A percentile compares a stretch with the other conserved stretches of the same genome.
These are phyloP conservation scores for Eimeria brunetti DNA, from an alignment of 169 alveolate genomes.

Conservation along the genomic window DNA sequence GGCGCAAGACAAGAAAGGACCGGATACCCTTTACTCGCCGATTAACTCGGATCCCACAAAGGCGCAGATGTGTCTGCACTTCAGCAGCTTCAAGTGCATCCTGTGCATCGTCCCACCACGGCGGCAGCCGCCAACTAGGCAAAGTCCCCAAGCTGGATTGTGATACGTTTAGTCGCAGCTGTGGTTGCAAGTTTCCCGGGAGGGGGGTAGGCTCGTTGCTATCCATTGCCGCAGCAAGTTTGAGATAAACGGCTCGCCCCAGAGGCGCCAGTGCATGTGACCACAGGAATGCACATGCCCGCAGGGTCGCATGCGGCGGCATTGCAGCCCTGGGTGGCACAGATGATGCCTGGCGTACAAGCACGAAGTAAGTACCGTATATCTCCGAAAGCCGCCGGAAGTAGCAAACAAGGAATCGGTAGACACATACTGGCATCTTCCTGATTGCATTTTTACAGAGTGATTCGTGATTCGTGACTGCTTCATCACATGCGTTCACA, in stretches of 20 bases:
- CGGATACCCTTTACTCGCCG: conserved; percentile 60
- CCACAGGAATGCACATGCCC: conserved; percentile 48
- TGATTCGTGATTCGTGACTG: conserved; percentile 1
- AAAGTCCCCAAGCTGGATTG: background rate
- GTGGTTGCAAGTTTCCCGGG: background rate
- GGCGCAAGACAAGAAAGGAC: conserved; percentile 38
- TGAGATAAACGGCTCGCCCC: background rate
- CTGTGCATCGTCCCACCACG: conserved; percentile 58
- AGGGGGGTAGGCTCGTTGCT: background rate
- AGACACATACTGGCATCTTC: background rate
- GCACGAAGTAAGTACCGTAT: conserved; percentile 33
- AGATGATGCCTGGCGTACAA: conserved; percentile 37
- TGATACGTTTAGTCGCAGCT: background rate
- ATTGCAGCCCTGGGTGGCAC: conserved; percentile 23
- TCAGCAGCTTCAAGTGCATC: conserved; percentile 14
- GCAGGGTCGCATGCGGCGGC: conserved; percentile 31
- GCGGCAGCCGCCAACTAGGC: conserved; percentile 37
- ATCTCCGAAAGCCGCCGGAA: conserved; percentile 61
- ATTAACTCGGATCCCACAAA: conserved; percentile 36
- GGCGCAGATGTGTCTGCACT: conserved; percentile 27
- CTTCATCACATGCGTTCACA: background rate
- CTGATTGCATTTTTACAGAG: background rate
- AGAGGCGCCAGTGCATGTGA: conserved; percentile 58
- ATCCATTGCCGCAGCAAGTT: background rate
- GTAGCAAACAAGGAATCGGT: conserved; percentile 44